Percentiles rank a stretch among this genome's conserved stretches.
Conservation (phyloP, 345 rosid genomes). For the Arabidopsis arenosa region DNA sequence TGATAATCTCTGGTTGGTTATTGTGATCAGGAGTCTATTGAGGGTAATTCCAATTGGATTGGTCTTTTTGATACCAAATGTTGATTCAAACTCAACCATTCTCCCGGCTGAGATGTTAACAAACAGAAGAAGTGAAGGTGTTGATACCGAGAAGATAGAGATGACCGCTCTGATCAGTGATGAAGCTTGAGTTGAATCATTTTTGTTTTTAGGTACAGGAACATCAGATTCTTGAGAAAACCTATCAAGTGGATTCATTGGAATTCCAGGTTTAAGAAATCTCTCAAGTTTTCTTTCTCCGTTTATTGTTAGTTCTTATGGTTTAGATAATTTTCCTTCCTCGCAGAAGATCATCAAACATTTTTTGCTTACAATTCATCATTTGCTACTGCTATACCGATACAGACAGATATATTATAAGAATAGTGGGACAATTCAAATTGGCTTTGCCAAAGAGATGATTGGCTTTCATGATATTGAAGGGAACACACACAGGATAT, state of each 20-base stretch:
- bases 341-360: slow-evolving; percentile 21
- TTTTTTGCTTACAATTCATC: slow-evolving; percentile 23
- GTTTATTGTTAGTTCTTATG: slow-evolving; percentile 28
- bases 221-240: slow-evolving; percentile 18
- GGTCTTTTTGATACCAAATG: slow-evolving; percentile 64
- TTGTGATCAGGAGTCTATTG: slow-evolving; percentile 64
- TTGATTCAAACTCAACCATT: slow-evolving; percentile 53
- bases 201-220: slow-evolving; percentile 17
- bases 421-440: slow-evolving; percentile 24
- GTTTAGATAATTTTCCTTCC: slow-evolving; percentile 11
- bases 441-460: slow-evolving; percentile 42
- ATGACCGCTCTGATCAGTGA: slow-evolving; percentile 53
- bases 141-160: slow-evolving; percentile 53
- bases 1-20: slow-evolving; percentile 70
- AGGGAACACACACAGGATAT: slow-evolving; percentile 23
- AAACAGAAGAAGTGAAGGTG: slow-evolving; percentile 46
- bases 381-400: slow-evolving; percentile 10
- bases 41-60: slow-evolving; percentile 62
- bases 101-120: slow-evolving; percentile 62
- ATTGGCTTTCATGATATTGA: slow-evolving; percentile 35
- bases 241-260: slow-evolving; percentile 7
- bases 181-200: slow-evolving; percentile 34
- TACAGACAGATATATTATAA: slow-evolving; percentile 15
- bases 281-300: neutral
- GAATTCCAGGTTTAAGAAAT: neutral